Percentiles rank a stretch among this genome's conserved stretches.
Conservation (phyloP, 768 basidiomycete genomes). For the Amanita pseudoporphyria region DNA sequence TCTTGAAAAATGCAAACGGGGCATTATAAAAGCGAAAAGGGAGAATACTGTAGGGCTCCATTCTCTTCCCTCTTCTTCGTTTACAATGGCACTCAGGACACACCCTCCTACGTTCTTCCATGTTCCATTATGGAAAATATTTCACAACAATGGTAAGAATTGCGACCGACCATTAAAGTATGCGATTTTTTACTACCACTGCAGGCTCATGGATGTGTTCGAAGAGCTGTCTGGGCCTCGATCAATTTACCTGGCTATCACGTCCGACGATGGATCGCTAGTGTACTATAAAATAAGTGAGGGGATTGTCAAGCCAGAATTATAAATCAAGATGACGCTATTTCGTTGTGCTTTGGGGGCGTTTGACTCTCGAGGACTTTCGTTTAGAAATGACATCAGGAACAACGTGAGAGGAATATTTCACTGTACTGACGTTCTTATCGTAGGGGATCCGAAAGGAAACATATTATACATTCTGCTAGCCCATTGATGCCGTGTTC, state of each 20-base stretch:
- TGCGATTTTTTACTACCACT: background rate
- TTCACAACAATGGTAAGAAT: slow-evolving; percentile 46
- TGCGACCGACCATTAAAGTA: background rate
- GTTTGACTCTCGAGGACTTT: too few relatives aligned
- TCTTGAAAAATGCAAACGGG: slow-evolving; percentile 42
- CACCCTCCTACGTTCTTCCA: slow-evolving; percentile 45
- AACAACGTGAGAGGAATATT: too few relatives aligned
- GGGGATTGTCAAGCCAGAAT: slow-evolving; percentile 66
- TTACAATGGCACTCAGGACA: slow-evolving; percentile 26
- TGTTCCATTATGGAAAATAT: slow-evolving; percentile 60
- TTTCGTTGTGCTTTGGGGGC: background rate
- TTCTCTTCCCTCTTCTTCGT: slow-evolving; percentile 1
- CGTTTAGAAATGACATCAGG: too few relatives aligned
- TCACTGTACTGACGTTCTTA: too few relatives aligned
- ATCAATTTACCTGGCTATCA: slow-evolving; percentile 60
- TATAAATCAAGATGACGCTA: slow-evolving; percentile 22
- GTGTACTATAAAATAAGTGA: slow-evolving; percentile 78
- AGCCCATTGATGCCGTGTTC: too few relatives aligned
- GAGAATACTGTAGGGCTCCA: slow-evolving; percentile 35
- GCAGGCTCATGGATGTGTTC: slow-evolving; percentile 56
- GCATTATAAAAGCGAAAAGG: slow-evolving; percentile 49
- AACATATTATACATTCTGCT: too few relatives aligned
- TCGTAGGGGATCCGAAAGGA: too few relatives aligned
- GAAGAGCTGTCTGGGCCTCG: slow-evolving; percentile 32
- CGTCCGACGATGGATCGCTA: slow-evolving; percentile 69